Percentiles rank a stretch among this genome's conserved stretches.
Evolutionary conservation across 78 protist genomes (phyloP).

Genomic region (Dictyostelium brefeldianum): DNA sequence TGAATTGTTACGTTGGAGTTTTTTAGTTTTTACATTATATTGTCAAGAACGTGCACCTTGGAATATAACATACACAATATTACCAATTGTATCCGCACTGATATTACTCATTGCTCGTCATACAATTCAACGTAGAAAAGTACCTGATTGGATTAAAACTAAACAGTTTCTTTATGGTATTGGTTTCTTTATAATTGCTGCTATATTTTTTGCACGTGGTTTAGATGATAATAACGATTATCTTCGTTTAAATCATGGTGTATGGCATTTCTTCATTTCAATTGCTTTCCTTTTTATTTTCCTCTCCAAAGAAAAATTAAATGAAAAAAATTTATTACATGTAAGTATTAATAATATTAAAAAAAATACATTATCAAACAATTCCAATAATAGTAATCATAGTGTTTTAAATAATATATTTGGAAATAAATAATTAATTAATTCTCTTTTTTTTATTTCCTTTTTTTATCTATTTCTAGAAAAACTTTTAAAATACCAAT

Average conservation of each 20-base stretch:
- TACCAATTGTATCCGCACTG: conserved; percentile 45
- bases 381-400: too few species aligned
- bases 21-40: conserved; percentile 61
- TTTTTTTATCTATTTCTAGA: too few species aligned
- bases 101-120: conserved; percentile 13
- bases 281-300: conserved; percentile 56
- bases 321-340: conserved; percentile 23
- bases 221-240: conserved; percentile 78
- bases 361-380: too few species aligned
- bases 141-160: conserved; percentile 59
- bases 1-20: conserved; percentile 64
- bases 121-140: background rate
- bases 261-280: conserved; percentile 77
- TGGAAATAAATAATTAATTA: too few species aligned
- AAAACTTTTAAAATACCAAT: too few species aligned
- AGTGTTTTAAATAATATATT: too few species aligned
- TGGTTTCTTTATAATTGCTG: conserved; percentile 34
- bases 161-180: conserved; percentile 48
- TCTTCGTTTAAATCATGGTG: conserved; percentile 74
- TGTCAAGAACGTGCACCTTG: conserved; percentile 77
- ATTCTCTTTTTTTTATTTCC: too few species aligned
- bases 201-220: conserved; percentile 77
- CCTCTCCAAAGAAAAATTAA: conserved; percentile 53
- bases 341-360: background rate
- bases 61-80: conserved; percentile 37